Conservation (phyloP, 75 land plant genomes). For the Picea glauca region DNA sequence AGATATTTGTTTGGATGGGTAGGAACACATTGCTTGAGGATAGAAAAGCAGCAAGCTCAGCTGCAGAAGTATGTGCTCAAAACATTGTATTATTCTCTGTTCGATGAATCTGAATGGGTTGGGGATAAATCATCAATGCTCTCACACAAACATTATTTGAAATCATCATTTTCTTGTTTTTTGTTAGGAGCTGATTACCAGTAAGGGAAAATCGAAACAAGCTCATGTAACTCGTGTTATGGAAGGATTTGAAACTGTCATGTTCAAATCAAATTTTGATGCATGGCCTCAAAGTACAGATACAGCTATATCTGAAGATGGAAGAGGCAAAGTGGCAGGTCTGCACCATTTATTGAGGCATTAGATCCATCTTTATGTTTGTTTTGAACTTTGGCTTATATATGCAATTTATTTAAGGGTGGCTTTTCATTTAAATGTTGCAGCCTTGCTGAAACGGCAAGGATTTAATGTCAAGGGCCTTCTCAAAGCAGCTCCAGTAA, state of each 20-base stretch:
- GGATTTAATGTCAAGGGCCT: conserved; percentile 94
- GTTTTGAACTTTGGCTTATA: background rate
- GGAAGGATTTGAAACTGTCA: conserved; percentile 92
- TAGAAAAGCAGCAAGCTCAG: conserved; percentile 68
- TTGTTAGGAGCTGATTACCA: conserved; percentile 51
- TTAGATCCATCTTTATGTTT: background rate
- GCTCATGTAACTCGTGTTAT: conserved; percentile 76
- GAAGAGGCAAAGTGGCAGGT: conserved; percentile 98
- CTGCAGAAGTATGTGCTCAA: conserved; percentile 62
- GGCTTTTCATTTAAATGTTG: background rate
- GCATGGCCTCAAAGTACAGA: conserved; percentile 64
- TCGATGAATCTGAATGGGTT: background rate
- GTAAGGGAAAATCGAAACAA: conserved; percentile 35
- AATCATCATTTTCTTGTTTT: background rate
- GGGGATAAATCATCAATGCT: background rate
- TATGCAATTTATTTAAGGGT: background rate
- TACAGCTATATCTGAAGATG: conserved; percentile 78
- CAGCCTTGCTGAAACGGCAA: conserved; percentile 87
- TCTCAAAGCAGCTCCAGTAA: conserved; percentile 71
- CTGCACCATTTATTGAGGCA: conserved; percentile 11
- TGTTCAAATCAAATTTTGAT: conserved; percentile 77
- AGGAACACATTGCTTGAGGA: conserved; percentile 80
- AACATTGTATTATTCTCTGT: background rate
- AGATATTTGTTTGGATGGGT: conserved; percentile 94
- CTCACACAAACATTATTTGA: background rate